Base-by-base conservation (phyloP, 495 filamentous ascomycete genomes). In the Rhypophila decipiens region DNA sequence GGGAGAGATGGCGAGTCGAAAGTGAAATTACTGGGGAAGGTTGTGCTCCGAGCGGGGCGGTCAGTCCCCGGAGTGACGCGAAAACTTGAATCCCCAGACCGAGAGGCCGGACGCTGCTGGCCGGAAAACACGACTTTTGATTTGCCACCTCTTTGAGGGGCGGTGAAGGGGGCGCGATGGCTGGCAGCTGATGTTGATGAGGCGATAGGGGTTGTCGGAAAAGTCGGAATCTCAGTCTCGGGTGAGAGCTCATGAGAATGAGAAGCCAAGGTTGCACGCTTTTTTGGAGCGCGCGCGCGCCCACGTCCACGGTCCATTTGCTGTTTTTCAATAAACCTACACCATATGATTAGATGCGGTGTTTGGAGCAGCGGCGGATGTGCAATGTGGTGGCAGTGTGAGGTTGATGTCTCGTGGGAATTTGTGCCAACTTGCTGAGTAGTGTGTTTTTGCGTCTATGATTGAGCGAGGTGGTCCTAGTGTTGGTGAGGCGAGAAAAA, bases 401-500 rank as follows among this genome's bases (percentile, higher is more conserved):
- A 27, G 18, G 44, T 15, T 9, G n/a, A n/a, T n/a, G n/a, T n/a
- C n/a, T n/a, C n/a, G 17, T 20, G 39, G 39, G n/a, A n/a, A n/a
- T n/a, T n/a, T n/a, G n/a, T n/a, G n/a, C n/a, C n/a, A n/a, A n/a
- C n/a, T 3, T 27, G 44, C 2, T 38, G 33, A n/a, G 24, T 10
- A 33, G n/a, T 51, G n/a, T 34, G n/a, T n/a, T n/a, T n/a, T n/a
- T n/a, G n/a, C n/a, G n/a, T n/a, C n/a, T n/a, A n/a, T n/a, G n/a
- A n/a, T n/a, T n/a, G n/a, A n/a, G n/a, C n/a, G n/a, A n/a, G n/a
- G n/a, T n/a, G n/a, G n/a, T n/a, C n/a, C n/a, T n/a, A n/a, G n/a
- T n/a, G n/a, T n/a, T n/a, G 46, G 42, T 61, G 59, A 55, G 56
- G 61, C 61, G 61, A 62, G 60, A 61, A 63, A 61, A 58, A 51